Evolutionary conservation across 208 protist species (phyloP).

Genomic region (Leishmania tropica): DNA sequence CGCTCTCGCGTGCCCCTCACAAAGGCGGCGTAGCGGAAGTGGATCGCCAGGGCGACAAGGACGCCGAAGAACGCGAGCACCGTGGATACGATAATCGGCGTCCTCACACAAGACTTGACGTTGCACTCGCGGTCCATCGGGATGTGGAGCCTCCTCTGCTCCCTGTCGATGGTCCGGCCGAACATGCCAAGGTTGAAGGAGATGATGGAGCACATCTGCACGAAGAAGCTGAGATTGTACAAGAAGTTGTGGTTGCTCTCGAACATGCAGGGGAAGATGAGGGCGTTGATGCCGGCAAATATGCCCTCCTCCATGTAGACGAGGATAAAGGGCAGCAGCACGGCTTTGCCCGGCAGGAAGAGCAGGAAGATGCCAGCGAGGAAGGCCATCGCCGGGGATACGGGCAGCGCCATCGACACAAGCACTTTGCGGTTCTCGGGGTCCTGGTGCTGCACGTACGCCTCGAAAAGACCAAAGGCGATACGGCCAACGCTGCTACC

Average conservation of each 20-base stretch:
- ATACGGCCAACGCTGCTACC: constrained; percentile 63
- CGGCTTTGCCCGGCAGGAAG: constrained; percentile 41
- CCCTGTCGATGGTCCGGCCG: constrained; percentile 44
- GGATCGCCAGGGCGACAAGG: constrained; percentile 40
- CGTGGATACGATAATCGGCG: constrained; percentile 53
- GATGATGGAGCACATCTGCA: constrained; percentile 54
- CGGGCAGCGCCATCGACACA: constrained; percentile 56
- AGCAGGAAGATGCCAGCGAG: constrained; percentile 54
- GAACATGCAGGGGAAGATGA: constrained; percentile 66
- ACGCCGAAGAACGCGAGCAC: constrained; percentile 37
- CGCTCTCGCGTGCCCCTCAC: constrained; percentile 28
- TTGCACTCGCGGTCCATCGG: constrained; percentile 42
- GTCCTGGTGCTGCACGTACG: constrained; percentile 61
- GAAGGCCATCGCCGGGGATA: constrained; percentile 47
- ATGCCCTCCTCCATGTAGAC: constrained; percentile 71
- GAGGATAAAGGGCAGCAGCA: constrained; percentile 65
- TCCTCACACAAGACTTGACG: constrained; percentile 40
- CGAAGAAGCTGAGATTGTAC: constrained; percentile 69
- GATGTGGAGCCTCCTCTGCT: constrained; percentile 34
- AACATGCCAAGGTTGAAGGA: constrained; percentile 72
- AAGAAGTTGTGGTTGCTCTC: constrained; percentile 50
- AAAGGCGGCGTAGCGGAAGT: constrained; percentile 65
- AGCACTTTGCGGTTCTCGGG: constrained; percentile 46
- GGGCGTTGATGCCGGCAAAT: constrained; percentile 53
- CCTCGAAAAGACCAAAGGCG: constrained; percentile 65